Evolutionary conservation across 768 basidiomycete genomes (phyloP), one percentile per base, ranked within the genome.

Genomic region (Xerocomus brunneocitrinus): DNA sequence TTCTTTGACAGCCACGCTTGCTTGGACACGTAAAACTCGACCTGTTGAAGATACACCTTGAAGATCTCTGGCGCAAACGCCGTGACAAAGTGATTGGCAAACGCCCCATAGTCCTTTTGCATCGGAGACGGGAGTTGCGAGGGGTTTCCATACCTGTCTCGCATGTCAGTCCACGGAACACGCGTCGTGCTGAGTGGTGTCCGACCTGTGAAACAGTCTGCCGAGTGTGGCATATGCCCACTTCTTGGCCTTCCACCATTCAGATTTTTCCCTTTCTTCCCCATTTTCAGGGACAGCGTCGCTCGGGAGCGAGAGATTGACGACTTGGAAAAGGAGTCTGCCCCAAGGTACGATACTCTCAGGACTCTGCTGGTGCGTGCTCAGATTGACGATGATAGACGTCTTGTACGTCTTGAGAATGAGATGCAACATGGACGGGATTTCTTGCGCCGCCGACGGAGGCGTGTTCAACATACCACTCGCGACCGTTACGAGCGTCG

Each of bases 211-310:
- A 78, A 93, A 93, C 14, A 93, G 73, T 24, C 84, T 76, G 34
- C 88, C 87, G 8, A 95, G 74, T 35, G 82, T 83, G n/a, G 79
- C 81, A 64, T 86, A 93, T 1, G 92, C 89, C 93, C 92, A 95
- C 66, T 95, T 95, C 73, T 95, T 95, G 8, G 87, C 80, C 65
- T 85, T 87, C 88, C 91, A 91, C 92, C 93, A 95, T 61, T 90
- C 87, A 43, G 76, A 81, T 44, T 76, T 77, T 72, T 93, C 90
- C 34, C 88, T 75, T 14, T 87, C 87, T 5, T 91, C 87, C 56
- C 83, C 80, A 52, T 89, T 83, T 28, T 78, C 81, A 2, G 89
- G 85, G 0, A 91, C 78, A 22, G 76, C 79, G 3, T 83, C 81
- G 49, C 74, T 71, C 0, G 87, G 88, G 28, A 93, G 74, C 53